Evolutionary conservation across 2,329 filamentous ascomycete genomes (phyloP), one percentile per base, ranked within the genome.

Genomic region (Claviceps digitariae): DNA sequence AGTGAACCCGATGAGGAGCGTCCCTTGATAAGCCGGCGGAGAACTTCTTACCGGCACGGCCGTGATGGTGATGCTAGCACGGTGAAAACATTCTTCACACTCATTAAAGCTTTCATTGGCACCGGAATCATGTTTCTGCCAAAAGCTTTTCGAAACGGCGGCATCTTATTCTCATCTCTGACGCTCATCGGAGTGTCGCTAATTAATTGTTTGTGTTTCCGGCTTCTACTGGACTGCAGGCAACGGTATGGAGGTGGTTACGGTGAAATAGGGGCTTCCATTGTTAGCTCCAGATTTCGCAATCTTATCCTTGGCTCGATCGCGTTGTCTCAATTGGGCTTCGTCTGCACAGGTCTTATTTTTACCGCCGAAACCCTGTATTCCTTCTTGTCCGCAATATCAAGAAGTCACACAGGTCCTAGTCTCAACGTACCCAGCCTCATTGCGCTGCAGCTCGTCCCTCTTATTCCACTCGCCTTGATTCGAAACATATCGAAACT

Each of bases 101-200:
- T 89, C 10, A 71, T 90, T 51, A 90, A 90, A 66, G 85, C 86
- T 1, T 90, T 90, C 61, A 78, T 90, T 52, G 86, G 86, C 48
- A 90, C 86, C 0, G 86, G 86, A 56, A 89, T 90, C 65, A 87
- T 90, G 81, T 90, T 90, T 62, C 66, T 90, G 46, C 86, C 86
- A 48, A 89, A 87, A 63, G 86, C 86, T 0, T 90, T 89, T 68
- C 80, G 81, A 62, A 90, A 90, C 58, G 86, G 86, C 38, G 86
- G 86, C 25, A 82, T 90, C 51, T 70, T 88, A 12, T 90, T 90
- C 63, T 88, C 85, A 0, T 83, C 81, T 0, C 67, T 87, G 50
- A 82, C 83, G 0, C 76, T 90, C 58, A 67, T 89, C 47, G 68
- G 72, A 10, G 78, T 89, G 2, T 82, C 86, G 1, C 63, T 77